Evolutionary conservation across 495 filamentous ascomycete genomes (phyloP), one percentile per base, ranked within the genome.

Genomic region (Xylona heveae): DNA sequence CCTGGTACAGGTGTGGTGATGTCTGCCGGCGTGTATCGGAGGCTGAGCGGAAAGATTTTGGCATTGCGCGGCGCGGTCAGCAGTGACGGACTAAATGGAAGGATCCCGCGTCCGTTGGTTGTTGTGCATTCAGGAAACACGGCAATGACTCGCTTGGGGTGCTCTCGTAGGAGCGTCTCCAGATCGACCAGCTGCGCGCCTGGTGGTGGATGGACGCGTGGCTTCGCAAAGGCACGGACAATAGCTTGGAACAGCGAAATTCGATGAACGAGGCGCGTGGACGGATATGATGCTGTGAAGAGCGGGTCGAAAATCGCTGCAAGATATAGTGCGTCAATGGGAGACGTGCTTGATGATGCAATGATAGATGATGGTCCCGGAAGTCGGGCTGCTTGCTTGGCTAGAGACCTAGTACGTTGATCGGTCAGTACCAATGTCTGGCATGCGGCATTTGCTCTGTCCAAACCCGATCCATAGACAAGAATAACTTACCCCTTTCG

Each of bases 271-370:
- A 71, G 66, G 20, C 66, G 65, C 0, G 69, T 72, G 39, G 59
- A 53, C 0, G 83, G 81, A 48, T 80, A 91, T 6, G 68, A 75
- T 12, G 71, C 62, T 21, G 80, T 85, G 55, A 99, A 95, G 49
- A 99, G 62, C 13, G 84, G 84, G 51, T 91, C 80, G 56, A 94
- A 97, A 43, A 97, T 81, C 19, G 82, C 82, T 28, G 85, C 81
- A n/a, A 99, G 70, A 50, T 95, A 95, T 21, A 99, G 55, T 3
- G 79, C 74, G 48, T 99, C 88, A 46, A 99, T 68, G 2, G 88
- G 88, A 0, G 77, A 85, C 19, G 82, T 94, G 46, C 78, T 83
- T 30, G 79, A 83, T 29, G 75, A 77, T 25, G 84, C 83, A 42
- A 99, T 90, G 35, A 99, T 57, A 19, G 69, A 71, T 2, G 69